Evolutionary conservation across 2,329 filamentous ascomycete genomes (phyloP), one percentile per base, ranked within the genome.

Genomic region (Myriosclerotinia curreyana): DNA sequence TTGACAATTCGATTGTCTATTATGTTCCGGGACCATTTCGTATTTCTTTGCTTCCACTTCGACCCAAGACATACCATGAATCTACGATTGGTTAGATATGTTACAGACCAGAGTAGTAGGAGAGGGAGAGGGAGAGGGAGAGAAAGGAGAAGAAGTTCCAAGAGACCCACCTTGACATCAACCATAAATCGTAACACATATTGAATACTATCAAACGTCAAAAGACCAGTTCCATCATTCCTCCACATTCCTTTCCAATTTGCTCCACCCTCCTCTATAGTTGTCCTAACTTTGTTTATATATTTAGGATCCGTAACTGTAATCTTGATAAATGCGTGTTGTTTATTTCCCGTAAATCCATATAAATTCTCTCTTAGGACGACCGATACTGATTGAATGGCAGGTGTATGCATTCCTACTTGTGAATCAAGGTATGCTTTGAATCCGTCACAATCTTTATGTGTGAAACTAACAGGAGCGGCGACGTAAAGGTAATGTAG

Each of bases 121-220:
- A 12, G 36, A 5, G 15, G n/a, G 54, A n/a, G 25, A 22, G 25
- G 15, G 14, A 9, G 36, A 40, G 38, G 0, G 3, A 46, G 31
- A 15, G 11, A 1, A 25, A 46, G 40, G 25, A 4, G 28, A 15
- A 11, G 38, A 40, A 40, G 11, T 25, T 11, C n/a, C n/a, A 14
- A 25, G 20, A 9, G 20, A 61, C 78, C 70, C 79, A 91, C 88
- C 76, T 93, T 89, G 70, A 90, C 96, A 76, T 99, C 95, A 58
- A 99, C 94, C 95, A 99, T 99, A 78, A 99, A 98, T 60, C 95
- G 85, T 69, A 98, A 78, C 34, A 98, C 86, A 74, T 97, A 99
- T 80, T 96, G 91, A 64, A 99, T 93, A 70, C 89, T 97, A 79
- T 99, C 95, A 72, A 94, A 99, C 0, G 95, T 98, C 76, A 93